A percentile compares a stretch with the other conserved stretches of the same genome.
phyloP scores from a whole-genome alignment of 495 filamentous ascomycete species.

The Aspergillus avenaceus region DNA sequence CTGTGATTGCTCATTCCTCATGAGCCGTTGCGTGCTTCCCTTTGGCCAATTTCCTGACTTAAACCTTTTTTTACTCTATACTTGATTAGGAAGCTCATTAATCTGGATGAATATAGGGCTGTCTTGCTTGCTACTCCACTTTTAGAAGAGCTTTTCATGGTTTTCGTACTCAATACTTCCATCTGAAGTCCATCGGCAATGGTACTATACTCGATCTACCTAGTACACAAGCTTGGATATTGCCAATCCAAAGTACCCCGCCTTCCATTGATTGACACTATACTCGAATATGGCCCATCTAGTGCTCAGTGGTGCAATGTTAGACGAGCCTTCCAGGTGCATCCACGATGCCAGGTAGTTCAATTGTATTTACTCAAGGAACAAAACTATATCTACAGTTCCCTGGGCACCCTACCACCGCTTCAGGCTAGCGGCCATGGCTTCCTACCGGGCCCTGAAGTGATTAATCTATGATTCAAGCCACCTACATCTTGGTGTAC shows the following conservation, averaged over 20 bases:
- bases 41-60: too few species aligned
- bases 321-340: background rate
- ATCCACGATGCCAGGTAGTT: background rate
- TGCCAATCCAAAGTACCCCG: too few species aligned
- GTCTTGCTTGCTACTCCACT: too few species aligned
- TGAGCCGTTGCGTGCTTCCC: background rate
- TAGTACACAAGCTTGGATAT: too few species aligned
- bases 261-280: background rate
- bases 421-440: background rate
- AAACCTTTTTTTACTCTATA: too few species aligned
- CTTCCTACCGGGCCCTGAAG: background rate
- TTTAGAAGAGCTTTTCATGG: too few species aligned
- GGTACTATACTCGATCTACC: too few species aligned
- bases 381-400: background rate
- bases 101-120: too few species aligned
- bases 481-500: background rate
- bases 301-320: background rate
- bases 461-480: conserved; percentile 11
- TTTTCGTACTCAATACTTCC: too few species aligned
- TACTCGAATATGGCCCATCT: background rate
- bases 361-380: conserved; percentile 1
- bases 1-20: background rate
- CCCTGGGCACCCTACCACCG: background rate
- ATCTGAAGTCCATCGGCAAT: too few species aligned
- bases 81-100: too few species aligned